Percentiles rank a stretch among this genome's conserved stretches.
phyloP scores from a whole-genome alignment of 2,329 filamentous ascomycete species.

The Pezicula carpinea region DNA sequence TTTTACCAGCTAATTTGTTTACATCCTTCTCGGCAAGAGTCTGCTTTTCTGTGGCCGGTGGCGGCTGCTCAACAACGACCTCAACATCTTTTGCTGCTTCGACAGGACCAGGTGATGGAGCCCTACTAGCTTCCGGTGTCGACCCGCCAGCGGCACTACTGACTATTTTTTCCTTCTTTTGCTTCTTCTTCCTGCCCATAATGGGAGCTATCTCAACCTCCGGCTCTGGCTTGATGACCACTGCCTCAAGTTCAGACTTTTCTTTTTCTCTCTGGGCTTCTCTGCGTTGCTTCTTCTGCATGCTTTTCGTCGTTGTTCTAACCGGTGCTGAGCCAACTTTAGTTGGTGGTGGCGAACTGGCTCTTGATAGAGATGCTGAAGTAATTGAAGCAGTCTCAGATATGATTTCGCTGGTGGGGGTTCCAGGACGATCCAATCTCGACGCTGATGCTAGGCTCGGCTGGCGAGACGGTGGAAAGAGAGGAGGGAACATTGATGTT shows the following conservation, averaged over 20 bases:
- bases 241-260: slow-evolving; percentile 48
- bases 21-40: slow-evolving; percentile 11
- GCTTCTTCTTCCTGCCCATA: slow-evolving; percentile 77
- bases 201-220: slow-evolving; percentile 62
- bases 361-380: slow-evolving; percentile 67
- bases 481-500: slow-evolving; percentile 31
- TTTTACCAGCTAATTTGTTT: slow-evolving; percentile 10
- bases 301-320: slow-evolving; percentile 69
- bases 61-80: slow-evolving; percentile 5
- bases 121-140: slow-evolving; percentile 22
- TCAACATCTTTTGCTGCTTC: slow-evolving; percentile 14
- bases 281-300: slow-evolving; percentile 71
- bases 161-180: slow-evolving; percentile 64
- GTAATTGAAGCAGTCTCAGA: slow-evolving; percentile 75
- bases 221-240: slow-evolving; percentile 29
- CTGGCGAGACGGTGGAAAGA: slow-evolving; percentile 42
- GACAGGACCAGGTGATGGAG: slow-evolving; percentile 18
- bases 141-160: slow-evolving; percentile 26
- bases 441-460: slow-evolving; percentile 44
- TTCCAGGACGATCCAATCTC: slow-evolving; percentile 55
- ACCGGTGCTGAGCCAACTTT: slow-evolving; percentile 66
- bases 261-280: slow-evolving; percentile 62
- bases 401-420: slow-evolving; percentile 67
- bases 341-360: slow-evolving; percentile 64
- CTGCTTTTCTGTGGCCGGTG: slow-evolving; percentile 7